Evolutionary conservation across 108 stramenopile species (phyloP).

Genomic region (Seminavis robusta): DNA sequence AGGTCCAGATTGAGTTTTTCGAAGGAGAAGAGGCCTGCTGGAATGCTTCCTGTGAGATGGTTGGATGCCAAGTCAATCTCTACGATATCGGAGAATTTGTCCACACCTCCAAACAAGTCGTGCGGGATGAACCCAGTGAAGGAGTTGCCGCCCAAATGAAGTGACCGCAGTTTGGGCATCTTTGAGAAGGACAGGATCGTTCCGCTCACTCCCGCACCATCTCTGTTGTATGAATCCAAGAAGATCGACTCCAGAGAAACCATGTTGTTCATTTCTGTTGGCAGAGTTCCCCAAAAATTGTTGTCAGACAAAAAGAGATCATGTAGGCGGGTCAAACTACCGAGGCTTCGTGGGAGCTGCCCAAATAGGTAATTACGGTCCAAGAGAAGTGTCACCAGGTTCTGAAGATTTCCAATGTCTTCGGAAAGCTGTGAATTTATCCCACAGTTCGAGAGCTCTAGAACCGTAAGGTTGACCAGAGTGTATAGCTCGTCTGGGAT

Average conservation of each 20-base stretch:
- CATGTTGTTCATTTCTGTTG: conserved; percentile 12
- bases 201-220: not conserved
- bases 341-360: conserved; percentile 55
- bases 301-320: conserved; percentile 40
- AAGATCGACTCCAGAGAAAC: conserved; percentile 22
- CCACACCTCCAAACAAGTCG: conserved; percentile 37
- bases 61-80: conserved; percentile 23
- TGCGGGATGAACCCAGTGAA: conserved; percentile 52
- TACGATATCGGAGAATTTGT: conserved; percentile 30
- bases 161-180: conserved; percentile 42
- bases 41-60: conserved; percentile 37
- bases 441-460: conserved; percentile 51
- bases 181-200: conserved; percentile 2
- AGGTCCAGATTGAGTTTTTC: conserved; percentile 62
- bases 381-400: conserved; percentile 46
- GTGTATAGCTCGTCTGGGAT: conserved; percentile 67
- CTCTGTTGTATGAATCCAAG: conserved; percentile 18
- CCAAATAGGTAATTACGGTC: conserved; percentile 64
- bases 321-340: conserved; percentile 40
- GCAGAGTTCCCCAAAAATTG: conserved; percentile 35
- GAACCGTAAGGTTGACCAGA: conserved; percentile 26
- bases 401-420: conserved; percentile 44
- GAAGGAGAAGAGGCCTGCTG: conserved; percentile 26
- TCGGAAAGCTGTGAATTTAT: conserved; percentile 47
- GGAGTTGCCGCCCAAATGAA: conserved; percentile 45